Percentiles rank a stretch among this genome's conserved stretches.
These are phyloP conservation scores for Exserohilum rostratum DNA, from an alignment of 2,329 filamentous ascomycete genomes.

Conservation along the genomic window DNA sequence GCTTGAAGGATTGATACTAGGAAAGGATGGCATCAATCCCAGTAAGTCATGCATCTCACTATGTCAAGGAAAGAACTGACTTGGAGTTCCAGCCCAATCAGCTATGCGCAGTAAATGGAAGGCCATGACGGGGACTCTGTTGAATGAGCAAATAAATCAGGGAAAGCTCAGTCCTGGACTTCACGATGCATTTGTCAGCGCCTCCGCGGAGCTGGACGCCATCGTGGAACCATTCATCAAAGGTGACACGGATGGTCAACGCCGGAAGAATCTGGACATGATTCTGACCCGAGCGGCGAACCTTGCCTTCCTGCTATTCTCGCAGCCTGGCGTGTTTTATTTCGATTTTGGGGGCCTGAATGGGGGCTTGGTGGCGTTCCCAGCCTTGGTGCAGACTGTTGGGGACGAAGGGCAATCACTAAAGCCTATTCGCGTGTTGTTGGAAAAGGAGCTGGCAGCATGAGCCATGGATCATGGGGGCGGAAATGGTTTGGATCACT, in stretches of 20 bases:
- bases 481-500: not conserved
- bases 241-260: constrained; percentile 20
- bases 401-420: constrained; percentile 32
- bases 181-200: constrained; percentile 13
- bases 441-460: constrained; percentile 23
- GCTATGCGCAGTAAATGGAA: constrained; percentile 34
- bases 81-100: constrained; percentile 13
- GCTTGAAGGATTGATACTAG: not conserved
- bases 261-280: constrained; percentile 37
- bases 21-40: not conserved
- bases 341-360: constrained; percentile 32
- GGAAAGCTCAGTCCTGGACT: constrained; percentile 2
- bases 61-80: not conserved
- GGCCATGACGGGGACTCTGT: constrained; percentile 25
- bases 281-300: constrained; percentile 36
- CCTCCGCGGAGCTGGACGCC: constrained; percentile 22
- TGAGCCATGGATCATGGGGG: not conserved
- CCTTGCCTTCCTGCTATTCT: constrained; percentile 32
- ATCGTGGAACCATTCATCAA: constrained; percentile 32
- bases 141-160: constrained; percentile 19
- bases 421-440: constrained; percentile 17
- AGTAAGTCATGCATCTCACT: not conserved
- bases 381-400: constrained; percentile 35
- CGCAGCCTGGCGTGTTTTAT: constrained; percentile 35
- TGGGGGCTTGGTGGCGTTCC: constrained; percentile 29